Conservation (phyloP, 108 stramenopile genomes). For the Discostella stelligeroides region DNA sequence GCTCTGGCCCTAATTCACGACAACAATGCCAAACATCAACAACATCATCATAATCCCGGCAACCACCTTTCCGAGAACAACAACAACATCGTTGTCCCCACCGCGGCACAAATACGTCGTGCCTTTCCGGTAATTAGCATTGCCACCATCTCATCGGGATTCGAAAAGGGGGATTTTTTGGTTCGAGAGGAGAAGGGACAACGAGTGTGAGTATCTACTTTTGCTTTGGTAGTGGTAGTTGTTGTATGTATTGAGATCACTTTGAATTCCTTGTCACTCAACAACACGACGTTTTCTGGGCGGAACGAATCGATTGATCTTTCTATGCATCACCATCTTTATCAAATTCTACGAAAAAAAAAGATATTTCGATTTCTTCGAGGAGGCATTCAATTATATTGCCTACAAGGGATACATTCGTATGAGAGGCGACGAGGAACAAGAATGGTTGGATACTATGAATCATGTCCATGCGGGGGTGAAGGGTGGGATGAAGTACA, state of each 20-base stretch:
- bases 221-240: too few relatives aligned
- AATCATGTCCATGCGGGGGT: conserved; percentile 83
- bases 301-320: not conserved
- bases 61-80: conserved; percentile 4
- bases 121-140: conserved; percentile 46
- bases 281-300: not conserved
- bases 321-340: not conserved
- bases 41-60: not conserved
- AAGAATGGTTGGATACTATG: conserved; percentile 88
- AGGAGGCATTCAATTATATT: conserved; percentile 88
- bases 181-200: conserved; percentile 52
- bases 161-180: conserved; percentile 49
- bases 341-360: not conserved
- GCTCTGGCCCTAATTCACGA: conserved; percentile 42
- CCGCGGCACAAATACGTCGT: conserved; percentile 21
- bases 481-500: conserved; percentile 91
- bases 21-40: conserved; percentile 25
- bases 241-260: too few relatives aligned
- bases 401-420: conserved; percentile 89
- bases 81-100: conserved; percentile 21
- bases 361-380: conserved; percentile 50
- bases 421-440: conserved; percentile 78
- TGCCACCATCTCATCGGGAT: conserved; percentile 50
- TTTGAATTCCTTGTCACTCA: too few relatives aligned
- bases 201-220: conserved; percentile 28